phyloP scores from a whole-genome alignment of 345 rosid species.

The Salix koriyanagi region DNA sequence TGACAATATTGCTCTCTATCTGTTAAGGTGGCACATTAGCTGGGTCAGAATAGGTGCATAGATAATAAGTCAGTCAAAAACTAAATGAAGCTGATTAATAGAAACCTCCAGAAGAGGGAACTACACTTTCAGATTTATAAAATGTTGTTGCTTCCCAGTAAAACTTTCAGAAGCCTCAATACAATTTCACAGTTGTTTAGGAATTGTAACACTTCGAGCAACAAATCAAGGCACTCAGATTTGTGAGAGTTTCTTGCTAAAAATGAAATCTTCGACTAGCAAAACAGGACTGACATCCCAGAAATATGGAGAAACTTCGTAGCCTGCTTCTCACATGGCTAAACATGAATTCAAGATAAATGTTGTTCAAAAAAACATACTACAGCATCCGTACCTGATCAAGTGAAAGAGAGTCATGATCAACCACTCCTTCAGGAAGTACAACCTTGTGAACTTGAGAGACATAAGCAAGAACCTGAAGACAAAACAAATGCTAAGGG shows the following conservation, averaged over 20 bases:
- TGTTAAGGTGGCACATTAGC: slow-evolving; percentile 23
- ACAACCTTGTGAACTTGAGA: slow-evolving; percentile 83
- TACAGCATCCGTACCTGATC: slow-evolving; percentile 57
- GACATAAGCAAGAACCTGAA: slow-evolving; percentile 89
- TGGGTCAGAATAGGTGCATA: neutral
- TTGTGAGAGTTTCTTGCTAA: neutral
- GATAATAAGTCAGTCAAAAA: neutral
- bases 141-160: neutral
- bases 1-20: slow-evolving; percentile 91
- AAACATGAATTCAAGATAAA: slow-evolving; percentile 3
- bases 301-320: neutral
- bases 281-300: neutral
- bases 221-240: neutral
- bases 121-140: neutral
- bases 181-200: neutral
- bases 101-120: neutral
- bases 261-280: neutral
- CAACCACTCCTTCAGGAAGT: slow-evolving; percentile 71
- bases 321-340: neutral
- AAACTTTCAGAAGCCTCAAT: neutral
- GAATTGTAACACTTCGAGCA: neutral
- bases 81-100: neutral
- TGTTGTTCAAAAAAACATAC: neutral
- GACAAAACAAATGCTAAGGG: slow-evolving; percentile 1
- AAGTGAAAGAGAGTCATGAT: slow-evolving; percentile 59